Base-by-base conservation (phyloP, 73 alveolate genomes). In the Paramecium caudatum region DNA sequence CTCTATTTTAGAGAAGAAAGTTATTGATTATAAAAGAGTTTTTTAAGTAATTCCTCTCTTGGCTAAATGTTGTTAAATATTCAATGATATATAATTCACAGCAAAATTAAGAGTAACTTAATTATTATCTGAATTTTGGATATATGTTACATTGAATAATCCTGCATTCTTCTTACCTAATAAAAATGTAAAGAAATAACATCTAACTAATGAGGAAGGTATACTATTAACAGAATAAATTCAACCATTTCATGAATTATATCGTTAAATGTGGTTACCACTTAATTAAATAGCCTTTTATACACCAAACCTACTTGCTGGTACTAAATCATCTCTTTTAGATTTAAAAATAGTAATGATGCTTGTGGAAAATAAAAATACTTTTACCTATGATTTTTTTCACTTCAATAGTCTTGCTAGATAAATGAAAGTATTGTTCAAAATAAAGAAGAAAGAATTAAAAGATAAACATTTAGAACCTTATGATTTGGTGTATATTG, bases 91-190 rank as follows among this genome's bases (percentile, higher is more conserved):
- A 37, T 13, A 19, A 43, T 15, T 39, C 43, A 25, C 43, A 2
- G 19, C 17, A 8, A 41, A 41, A 10, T 30, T 39, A 19, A 74
- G 43, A 6, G 39, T 41, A 39, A 21, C 30, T 7, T 39, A 37
- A 12, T 45, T 74, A 74, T 19, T 74, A 41, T 74, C 39, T 8
- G 88, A 74, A 41, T 74, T 74, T 23, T 74, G 88, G 88, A 43
- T 74, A 15, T 74, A 74, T 39, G 43, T 74, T 4, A 23, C 39
- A 0, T 27, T 74, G 10, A 74, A 74, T 45, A 74, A 74, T 17
- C 88, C 88, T 7, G 16, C 43, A 0, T 74, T 74, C 32, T 34
- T 68, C 61, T 68, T 68, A 32, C 43, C 62, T 1, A 74, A 74
- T 15, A 45, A 74, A 25, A 47, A 74, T 16, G 47, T 16, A 16